Base-by-base conservation (phyloP, 1,139 yeast species). In the Magnusiomyces tetraspermus region DNA sequence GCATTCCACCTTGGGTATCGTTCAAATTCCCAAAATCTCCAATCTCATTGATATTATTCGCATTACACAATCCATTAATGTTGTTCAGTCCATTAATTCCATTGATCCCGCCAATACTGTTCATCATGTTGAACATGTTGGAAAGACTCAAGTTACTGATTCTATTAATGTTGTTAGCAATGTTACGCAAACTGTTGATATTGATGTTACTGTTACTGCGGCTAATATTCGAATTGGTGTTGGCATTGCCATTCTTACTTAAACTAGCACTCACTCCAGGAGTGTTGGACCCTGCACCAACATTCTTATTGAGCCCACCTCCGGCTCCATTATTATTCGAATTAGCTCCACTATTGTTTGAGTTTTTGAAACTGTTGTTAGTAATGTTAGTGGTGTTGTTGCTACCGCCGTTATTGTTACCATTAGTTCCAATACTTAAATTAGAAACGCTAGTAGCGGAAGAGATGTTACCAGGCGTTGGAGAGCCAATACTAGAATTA, bases 51-150 rank as follows among this genome's bases (percentile, higher is more conserved):
- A 33, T 15, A 15, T 15, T 33, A 15, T 33, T 33, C 17, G n/a
- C 10, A 15, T 33, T 33, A 15, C n/a, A 4, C 38, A 33, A 15
- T 4, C n/a, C 17, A 15, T 19, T 19, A 15, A 38, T 38, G 24
- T 21, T 5, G 42, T 5, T 17, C 42, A 38, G 5, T 3, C n/a
- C n/a, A n/a, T 38, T 38, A 5, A 38, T 5, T 19, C 24, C 42
- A 19, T 38, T 38, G 24, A 38, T 38, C 6, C 42, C 42, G 6
- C 42, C 42, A 38, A 38, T 38, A 38, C 42, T 38, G 42, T 38
- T 38, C 42, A 38, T 38, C 42, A 38, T 38, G 5, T 26, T 19
- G 10, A 22, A 44, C 37, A 19, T 44, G 38, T 30, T 44, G 5
- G 30, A 22, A 10, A 24, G 22, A 31, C 31, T 42, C 30, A 24